Evolutionary conservation across 805 yeast genomes (phyloP).

Genomic region (Pichia gijzeniarum): DNA sequence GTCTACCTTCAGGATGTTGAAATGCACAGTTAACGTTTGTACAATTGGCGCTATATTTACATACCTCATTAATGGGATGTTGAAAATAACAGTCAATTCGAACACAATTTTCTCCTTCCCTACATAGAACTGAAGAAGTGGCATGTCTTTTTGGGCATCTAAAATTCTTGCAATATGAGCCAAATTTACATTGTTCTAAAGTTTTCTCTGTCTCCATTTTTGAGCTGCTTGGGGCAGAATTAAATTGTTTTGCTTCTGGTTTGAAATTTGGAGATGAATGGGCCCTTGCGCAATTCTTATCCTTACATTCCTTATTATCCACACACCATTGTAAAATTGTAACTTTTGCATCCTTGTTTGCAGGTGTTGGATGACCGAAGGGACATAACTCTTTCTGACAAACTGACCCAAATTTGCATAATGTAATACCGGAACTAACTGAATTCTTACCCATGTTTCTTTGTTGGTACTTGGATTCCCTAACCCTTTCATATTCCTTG

Average conservation of each 20-base stretch:
- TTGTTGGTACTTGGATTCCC: conserved; percentile 21
- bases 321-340: conserved; percentile 70
- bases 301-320: conserved; percentile 56
- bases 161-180: conserved; percentile 66
- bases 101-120: conserved; percentile 73
- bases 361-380: conserved; percentile 89
- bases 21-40: conserved; percentile 64
- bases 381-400: conserved; percentile 80
- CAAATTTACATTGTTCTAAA: conserved; percentile 80
- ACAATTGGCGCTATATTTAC: conserved; percentile 76
- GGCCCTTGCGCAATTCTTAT: conserved; percentile 60
- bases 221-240: not conserved
- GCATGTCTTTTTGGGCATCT: conserved; percentile 86
- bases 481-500: conserved; percentile 59
- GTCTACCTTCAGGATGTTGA: conserved; percentile 78
- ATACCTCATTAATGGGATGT: conserved; percentile 74
- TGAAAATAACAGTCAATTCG: conserved; percentile 77
- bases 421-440: conserved; percentile 37
- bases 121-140: conserved; percentile 61
- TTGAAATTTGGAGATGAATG: conserved; percentile 68
- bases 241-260: conserved; percentile 16
- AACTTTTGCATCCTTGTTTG: conserved; percentile 67
- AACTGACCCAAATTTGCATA: conserved; percentile 70
- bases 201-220: conserved; percentile 35
- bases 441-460: conserved; percentile 11